Conservation (phyloP, 345 rosid genomes). For the Noccaea caerulescens region DNA sequence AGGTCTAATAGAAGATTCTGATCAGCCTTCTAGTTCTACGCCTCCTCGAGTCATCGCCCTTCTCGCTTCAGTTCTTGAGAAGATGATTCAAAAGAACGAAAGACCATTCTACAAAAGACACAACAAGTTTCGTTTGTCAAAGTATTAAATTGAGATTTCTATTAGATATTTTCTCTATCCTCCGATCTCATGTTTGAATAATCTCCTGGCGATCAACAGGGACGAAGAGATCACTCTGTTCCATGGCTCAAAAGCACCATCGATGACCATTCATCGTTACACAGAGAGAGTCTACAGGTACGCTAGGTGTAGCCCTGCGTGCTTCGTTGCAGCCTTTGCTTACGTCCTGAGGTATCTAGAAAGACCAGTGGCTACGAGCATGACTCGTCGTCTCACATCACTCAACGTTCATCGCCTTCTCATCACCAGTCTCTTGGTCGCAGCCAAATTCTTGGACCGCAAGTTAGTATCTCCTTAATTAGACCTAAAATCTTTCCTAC, state of each 20-base stretch:
- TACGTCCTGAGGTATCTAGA: conserved; percentile 48
- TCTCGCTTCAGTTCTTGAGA: conserved; percentile 42
- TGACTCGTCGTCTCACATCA: conserved; percentile 41
- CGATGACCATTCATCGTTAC: conserved; percentile 38
- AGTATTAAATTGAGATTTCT: too few species aligned
- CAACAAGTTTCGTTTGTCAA: conserved; percentile 37
- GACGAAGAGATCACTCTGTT: conserved; percentile 41
- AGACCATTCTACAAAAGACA: conserved; percentile 14
- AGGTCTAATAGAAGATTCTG: conserved; percentile 41
- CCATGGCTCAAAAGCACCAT: conserved; percentile 43
- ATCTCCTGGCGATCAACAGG: conserved; percentile 23
- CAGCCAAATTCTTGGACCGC: conserved; percentile 52
- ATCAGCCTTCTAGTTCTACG: conserved; percentile 31
- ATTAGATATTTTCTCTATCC: not conserved
- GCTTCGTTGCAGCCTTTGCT: conserved; percentile 42
- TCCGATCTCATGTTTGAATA: conserved; percentile 26
- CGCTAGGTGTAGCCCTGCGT: conserved; percentile 43
- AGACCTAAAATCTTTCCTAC: conserved; percentile 8
- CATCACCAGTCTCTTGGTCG: conserved; percentile 48
- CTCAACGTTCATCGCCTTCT: conserved; percentile 55
- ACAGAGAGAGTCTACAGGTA: conserved; percentile 44
- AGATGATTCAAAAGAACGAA: conserved; percentile 39
- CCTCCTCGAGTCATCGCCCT: conserved; percentile 40
- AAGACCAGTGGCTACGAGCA: conserved; percentile 27
- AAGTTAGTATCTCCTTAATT: conserved; percentile 39